Evolutionary conservation across 176 grass and related monocot species (phyloP), one percentile per base, ranked within the genome.

Genomic region (Cymbopogon citratus): DNA sequence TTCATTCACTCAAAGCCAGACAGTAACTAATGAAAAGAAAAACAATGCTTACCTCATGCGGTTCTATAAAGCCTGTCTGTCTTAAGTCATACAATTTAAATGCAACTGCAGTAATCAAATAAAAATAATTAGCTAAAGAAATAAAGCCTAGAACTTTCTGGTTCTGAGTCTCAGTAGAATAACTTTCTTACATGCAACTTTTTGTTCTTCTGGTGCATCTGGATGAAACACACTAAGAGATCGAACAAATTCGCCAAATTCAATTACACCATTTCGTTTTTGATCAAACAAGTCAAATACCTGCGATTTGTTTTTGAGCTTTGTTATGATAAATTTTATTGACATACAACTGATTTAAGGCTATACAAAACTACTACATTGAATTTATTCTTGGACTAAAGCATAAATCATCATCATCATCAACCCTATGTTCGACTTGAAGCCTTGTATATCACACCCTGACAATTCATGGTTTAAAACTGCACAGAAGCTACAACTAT

Each of bases 221-320:
- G 87, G 90, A 80, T 93, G 88, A 79, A 93, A 93, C 43, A 93
- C 82, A 71, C 81, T 86, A 49, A 90, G 88, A 41, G 91, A 88
- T 76, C 74, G 85, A 65, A 93, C 85, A 88, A 93, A 93, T 72
- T 93, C 88, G 18, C 54, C 83, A 59, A 93, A 93, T 60, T 90
- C 88, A 62, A 93, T 88, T 26, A 88, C 82, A 43, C 91, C 91
- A 73, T 93, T 88, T 82, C 35, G 40, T 65, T 90, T 93, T 76
- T 90, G 78, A 85, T 93, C 91, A 91, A 93, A 93, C 39, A 90
- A 88, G 25, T 90, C 83, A 90, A 93, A 93, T 27, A 93, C 87
- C 85, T 93, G 81, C 56, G 45, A 34, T 64, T 76, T 59, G 69
- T 66, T 36, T 63, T 66, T 14, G 25, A 79, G 29, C 5, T 49